Evolutionary conservation across 2,329 filamentous ascomycete genomes (phyloP).

Genomic region (Penicillium psychrosexuale): DNA sequence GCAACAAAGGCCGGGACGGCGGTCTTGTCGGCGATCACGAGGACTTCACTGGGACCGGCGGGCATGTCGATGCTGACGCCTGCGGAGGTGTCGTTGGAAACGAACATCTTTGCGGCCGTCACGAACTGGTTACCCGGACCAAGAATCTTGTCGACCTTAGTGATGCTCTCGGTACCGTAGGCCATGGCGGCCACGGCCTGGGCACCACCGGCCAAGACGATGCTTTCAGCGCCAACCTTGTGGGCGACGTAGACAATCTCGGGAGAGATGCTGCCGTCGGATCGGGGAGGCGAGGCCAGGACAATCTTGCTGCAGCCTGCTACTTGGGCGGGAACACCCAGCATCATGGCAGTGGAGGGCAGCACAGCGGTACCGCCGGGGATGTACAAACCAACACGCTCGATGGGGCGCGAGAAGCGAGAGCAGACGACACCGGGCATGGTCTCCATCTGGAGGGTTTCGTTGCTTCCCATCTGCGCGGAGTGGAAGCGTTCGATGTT

Average conservation of each 20-base stretch:
- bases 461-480: slow-evolving; percentile 75
- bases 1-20: slow-evolving; percentile 94
- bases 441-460: slow-evolving; percentile 82
- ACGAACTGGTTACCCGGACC: slow-evolving; percentile 98
- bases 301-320: slow-evolving; percentile 95
- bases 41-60: slow-evolving; percentile 89
- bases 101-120: slow-evolving; percentile 96
- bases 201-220: slow-evolving; percentile 90
- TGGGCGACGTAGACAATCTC: slow-evolving; percentile 97
- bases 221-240: slow-evolving; percentile 93
- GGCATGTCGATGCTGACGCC: slow-evolving; percentile 98
- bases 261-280: slow-evolving; percentile 86
- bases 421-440: slow-evolving; percentile 97
- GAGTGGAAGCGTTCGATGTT: slow-evolving; percentile 94
- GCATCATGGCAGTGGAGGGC: slow-evolving; percentile 94
- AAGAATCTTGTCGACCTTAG: slow-evolving; percentile 97
- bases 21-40: slow-evolving; percentile 87
- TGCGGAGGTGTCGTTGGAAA: slow-evolving; percentile 94
- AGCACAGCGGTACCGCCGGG: slow-evolving; percentile 96
- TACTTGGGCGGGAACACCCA: slow-evolving; percentile 95
- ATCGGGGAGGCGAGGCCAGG: slow-evolving; percentile 82
- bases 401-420: slow-evolving; percentile 87
- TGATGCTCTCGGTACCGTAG: slow-evolving; percentile 90
- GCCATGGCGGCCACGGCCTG: slow-evolving; percentile 96
- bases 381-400: slow-evolving; percentile 93